Evolutionary conservation across 176 grass and related monocot genomes (phyloP), one percentile per base, ranked within the genome.

Genomic region (Tillandsia leiboldiana): DNA sequence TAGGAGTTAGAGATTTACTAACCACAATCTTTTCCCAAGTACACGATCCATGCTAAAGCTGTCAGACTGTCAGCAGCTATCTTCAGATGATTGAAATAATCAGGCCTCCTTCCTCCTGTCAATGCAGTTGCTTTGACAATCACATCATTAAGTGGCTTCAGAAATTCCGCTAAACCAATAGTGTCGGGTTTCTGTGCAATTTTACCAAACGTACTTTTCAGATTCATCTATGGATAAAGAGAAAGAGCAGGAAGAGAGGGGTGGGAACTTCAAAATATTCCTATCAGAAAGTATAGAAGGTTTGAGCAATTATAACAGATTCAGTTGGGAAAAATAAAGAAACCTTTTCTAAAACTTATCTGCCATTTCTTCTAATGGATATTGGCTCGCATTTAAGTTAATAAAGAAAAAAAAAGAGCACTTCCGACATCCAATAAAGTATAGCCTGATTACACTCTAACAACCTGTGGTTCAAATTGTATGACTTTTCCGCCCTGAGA

Each of bases 11-110:
- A 70, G 63, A 42, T 67, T 71, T 12, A 94, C 95, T 78, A 73
- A 99, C 95, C 90, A 9, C 86, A 84, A 63, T 90, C 84, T 83
- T 99, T 99, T 74, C 95, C 90, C 71, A 88, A 78, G 78, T 92
- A 99, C 53, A 80, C 87, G 26, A 94, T 84, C 95, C 95, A 99
- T 15, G 84, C 90, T 59, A 99, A 74, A 83, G 95, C 95, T 27
- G 84, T 52, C 48, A 93, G 84, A 78, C 95, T 93, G 72, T 99
- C 95, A 64, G 87, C 84, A 75, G 78, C 81, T 64, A 84, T 84
- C 78, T 99, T 99, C 29, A 99, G 61, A 67, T 99, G 90, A 71
- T 99, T 99, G 70, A 93, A 99, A 77, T 90, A 93, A 78, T 90
- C 95, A 0, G 82, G 87, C 26, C 84, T 90, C 77, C 90, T 99